A percentile compares a stretch with the other conserved stretches of the same genome.
Conservation (phyloP, 495 filamentous ascomycete genomes). For the Hyaloscypha bicolor region DNA sequence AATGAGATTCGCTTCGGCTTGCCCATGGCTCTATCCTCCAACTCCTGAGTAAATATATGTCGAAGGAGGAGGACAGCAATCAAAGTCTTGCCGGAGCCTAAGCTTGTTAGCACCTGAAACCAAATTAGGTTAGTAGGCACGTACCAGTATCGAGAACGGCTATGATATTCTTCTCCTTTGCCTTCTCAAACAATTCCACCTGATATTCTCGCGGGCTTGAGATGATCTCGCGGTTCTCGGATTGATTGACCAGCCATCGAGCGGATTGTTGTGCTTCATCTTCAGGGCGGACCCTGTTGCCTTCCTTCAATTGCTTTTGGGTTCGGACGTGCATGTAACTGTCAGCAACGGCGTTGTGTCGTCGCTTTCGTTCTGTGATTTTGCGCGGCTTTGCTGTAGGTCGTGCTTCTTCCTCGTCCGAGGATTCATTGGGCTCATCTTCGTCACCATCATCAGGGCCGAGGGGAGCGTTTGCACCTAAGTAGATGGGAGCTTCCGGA, state of each 20-base stretch:
- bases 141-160: slow-evolving; percentile 93
- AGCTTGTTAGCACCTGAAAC: neutral
- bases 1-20: slow-evolving; percentile 69
- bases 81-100: slow-evolving; percentile 93
- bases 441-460: slow-evolving; percentile 18
- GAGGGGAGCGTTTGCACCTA: neutral
- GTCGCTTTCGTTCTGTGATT: slow-evolving; percentile 48
- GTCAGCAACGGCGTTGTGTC: slow-evolving; percentile 58
- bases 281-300: slow-evolving; percentile 10
- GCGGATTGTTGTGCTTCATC: slow-evolving; percentile 44
- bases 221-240: slow-evolving; percentile 53
- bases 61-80: slow-evolving; percentile 89
- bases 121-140: neutral
- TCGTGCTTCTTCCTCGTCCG: slow-evolving; percentile 15
- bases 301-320: slow-evolving; percentile 21
- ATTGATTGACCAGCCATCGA: slow-evolving; percentile 35
- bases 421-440: slow-evolving; percentile 6
- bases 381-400: slow-evolving; percentile 35
- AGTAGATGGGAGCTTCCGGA: neutral
- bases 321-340: slow-evolving; percentile 22
- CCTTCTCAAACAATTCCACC: slow-evolving; percentile 86
- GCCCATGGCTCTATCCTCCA: slow-evolving; percentile 67
- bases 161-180: slow-evolving; percentile 86
- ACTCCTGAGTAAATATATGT: slow-evolving; percentile 75
- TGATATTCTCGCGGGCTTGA: slow-evolving; percentile 87